A percentile compares a stretch with the other conserved stretches of the same genome.
Conservation (phyloP, 805 yeast species). For the Barnettozyma populi region DNA sequence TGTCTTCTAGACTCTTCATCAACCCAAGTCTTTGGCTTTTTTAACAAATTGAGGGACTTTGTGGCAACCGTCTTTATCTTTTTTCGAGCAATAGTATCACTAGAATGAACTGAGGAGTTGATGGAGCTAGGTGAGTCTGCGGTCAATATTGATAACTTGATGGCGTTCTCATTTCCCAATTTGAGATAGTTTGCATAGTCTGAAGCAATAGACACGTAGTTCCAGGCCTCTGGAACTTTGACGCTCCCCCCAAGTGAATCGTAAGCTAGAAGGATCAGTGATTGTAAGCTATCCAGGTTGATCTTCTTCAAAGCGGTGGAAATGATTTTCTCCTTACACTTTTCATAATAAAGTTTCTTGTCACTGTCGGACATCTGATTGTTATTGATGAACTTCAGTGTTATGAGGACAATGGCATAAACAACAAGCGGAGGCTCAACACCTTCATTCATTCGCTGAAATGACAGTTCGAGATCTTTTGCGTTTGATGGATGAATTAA, state of each 20-base stretch:
- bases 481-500: constrained; percentile 18
- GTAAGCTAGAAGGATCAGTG: constrained; percentile 3
- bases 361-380: constrained; percentile 15
- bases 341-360: constrained; percentile 9
- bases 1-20: constrained; percentile 25
- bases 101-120: neutral
- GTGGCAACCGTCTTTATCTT: neutral
- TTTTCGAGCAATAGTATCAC: neutral
- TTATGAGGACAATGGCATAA: constrained; percentile 17
- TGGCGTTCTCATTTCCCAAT: constrained; percentile 14
- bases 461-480: constrained; percentile 6
- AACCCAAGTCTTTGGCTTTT: constrained; percentile 19
- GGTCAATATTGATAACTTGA: constrained; percentile 7
- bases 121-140: neutral
- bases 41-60: constrained; percentile 11
- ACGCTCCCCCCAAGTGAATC: constrained; percentile 20
- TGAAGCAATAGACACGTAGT: constrained; percentile 24
- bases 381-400: constrained; percentile 17
- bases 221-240: constrained; percentile 25
- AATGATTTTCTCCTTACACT: constrained; percentile 15
- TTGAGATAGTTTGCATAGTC: constrained; percentile 23
- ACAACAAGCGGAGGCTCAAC: constrained; percentile 19
- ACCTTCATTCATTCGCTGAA: constrained; percentile 5
- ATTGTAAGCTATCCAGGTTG: neutral
- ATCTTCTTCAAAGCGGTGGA: neutral